Base-by-base conservation (phyloP, 805 yeast genomes). In the Monosporozyma unispora region DNA sequence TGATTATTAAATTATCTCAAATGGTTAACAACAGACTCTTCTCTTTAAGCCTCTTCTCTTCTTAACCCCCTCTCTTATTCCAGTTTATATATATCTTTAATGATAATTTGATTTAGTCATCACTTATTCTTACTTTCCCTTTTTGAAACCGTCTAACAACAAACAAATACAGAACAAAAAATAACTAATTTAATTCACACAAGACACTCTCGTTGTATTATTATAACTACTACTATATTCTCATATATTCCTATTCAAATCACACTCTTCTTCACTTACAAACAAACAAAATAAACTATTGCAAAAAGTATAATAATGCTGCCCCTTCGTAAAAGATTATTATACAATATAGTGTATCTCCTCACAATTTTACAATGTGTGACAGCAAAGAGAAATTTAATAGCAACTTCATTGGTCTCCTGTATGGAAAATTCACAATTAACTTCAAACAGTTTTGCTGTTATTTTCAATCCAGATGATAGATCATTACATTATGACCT, bases 391-490 rank as follows among this genome's bases (percentile, higher is more conserved):
- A 71, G 77, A 51, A 58, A 63, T 28, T 63, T 81, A 18, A 61
- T 62, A 21, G 96, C 96, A 8, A 71, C 83, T 16, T 84, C 96
- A 2, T 74, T 90, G 54, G 96, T 90, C 47, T 81, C 95, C 7
- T 90, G 98, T 70, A 83, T 84, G 85, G 85, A 80, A 50, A 71
- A 79, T 61, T 83, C 91, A 3, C 80, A 79, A 56, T 70, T 90
- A 50, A 75, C 86, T 4, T 90, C 96, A 3, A 71, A 81, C 19
- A 77, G 76, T 54, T 87, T 90, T 62, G 78, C 83, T 56, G 95
- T 90, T 44, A 71, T 75, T 1, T 87, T 88, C 64, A 74, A 84
- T 59, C 95, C 96, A 8, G 84, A 80, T 55, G 79, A 79, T 58
- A 66, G 79, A 31, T 75, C 91, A 6, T 67, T 90, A 53, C 75